Base-by-base conservation (phyloP, 257 asterid genomes). In the Nicotiana noctiflora region DNA sequence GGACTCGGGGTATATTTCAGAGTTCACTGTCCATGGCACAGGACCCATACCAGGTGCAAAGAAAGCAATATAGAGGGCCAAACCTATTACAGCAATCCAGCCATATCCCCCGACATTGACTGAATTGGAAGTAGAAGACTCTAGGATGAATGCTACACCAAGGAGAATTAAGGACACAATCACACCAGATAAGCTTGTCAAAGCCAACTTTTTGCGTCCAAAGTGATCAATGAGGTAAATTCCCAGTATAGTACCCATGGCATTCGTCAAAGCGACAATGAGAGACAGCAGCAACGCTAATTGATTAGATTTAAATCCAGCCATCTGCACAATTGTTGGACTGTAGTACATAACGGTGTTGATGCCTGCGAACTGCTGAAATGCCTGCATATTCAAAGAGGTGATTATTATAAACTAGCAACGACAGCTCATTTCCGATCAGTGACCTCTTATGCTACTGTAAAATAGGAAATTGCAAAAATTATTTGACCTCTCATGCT, bases 41-140 rank as follows among this genome's bases (percentile, higher is more conserved):
- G 97, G 92, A 21, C 99, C 97, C 99, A 95, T 92, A 37, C 99
- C 98, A 0, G 99, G 99, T 9, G 99, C 79, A 56, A 93, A 95
- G 86, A 87, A 91, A 9, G 98, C 85, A 5, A 95, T 92, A 59
- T 93, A 95, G 31, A 92, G 95, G 37, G 88, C 93, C 85, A 95
- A 84, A 25, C 99, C 99, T 60, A 83, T 23, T 21, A 95, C 89
- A 0, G 99, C 98, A 37, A 93, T 79, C 99, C 98, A 90, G 37
- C 99, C 99, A 25, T 87, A 92, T 34, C 82, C 63, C 15, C 87
- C 89, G 13, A 37, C 31, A 18, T 55, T 80, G 0, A 32, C 21
- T 0, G 90, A 37, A 70, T 81, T 80, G 6, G 91, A 37, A 70
- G 81, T 80, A 8, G 91, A 83, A 44, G 92, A 79, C 62, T 86